A percentile compares a stretch with the other conserved stretches of the same genome.
Evolutionary conservation across 169 alveolate genomes (phyloP).

Genomic region (Eimeria maxima): DNA sequence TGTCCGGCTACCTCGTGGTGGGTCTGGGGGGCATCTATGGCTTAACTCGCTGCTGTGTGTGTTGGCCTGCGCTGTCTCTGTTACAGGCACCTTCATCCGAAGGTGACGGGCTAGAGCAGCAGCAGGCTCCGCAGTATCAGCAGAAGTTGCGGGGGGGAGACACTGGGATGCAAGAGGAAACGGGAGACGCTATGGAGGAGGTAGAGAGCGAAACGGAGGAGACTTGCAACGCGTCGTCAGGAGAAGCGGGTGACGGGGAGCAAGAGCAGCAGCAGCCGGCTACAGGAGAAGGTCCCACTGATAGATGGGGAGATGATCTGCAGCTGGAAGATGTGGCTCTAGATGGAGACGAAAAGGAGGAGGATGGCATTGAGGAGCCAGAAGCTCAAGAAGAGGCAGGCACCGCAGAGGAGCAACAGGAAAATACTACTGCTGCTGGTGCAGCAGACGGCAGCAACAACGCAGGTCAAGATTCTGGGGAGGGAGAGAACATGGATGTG

Average conservation of each 20-base stretch:
- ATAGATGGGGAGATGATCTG: constrained; percentile 43
- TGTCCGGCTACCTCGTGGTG: not conserved
- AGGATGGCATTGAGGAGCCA: not conserved
- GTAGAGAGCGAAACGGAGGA: constrained; percentile 34
- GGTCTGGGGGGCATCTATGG: not conserved
- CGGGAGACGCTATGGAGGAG: constrained; percentile 19
- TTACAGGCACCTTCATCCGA: constrained; percentile 11
- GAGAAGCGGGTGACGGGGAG: constrained; percentile 38
- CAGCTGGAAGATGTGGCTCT: constrained; percentile 33
- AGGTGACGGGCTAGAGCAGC: constrained; percentile 59
- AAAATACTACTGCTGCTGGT: not conserved
- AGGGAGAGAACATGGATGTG: constrained; percentile 75
- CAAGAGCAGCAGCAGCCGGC: constrained; percentile 35
- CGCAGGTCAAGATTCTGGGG: constrained; percentile 74
- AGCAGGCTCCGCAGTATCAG: constrained; percentile 26
- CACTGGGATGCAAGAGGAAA: constrained; percentile 7
- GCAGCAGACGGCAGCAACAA: constrained; percentile 7
- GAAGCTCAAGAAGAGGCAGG: constrained; percentile 59
- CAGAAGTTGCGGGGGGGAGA: constrained; percentile 38
- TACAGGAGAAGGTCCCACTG: constrained; percentile 40
- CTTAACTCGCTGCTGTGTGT: not conserved
- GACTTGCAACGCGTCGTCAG: constrained; percentile 27
- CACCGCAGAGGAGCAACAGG: constrained; percentile 55
- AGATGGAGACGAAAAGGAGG: constrained; percentile 70
- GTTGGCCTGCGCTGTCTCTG: not conserved